phyloP scores from a whole-genome alignment of 371 early-diverging fungal genomes.

The Mucor velutinosus region DNA sequence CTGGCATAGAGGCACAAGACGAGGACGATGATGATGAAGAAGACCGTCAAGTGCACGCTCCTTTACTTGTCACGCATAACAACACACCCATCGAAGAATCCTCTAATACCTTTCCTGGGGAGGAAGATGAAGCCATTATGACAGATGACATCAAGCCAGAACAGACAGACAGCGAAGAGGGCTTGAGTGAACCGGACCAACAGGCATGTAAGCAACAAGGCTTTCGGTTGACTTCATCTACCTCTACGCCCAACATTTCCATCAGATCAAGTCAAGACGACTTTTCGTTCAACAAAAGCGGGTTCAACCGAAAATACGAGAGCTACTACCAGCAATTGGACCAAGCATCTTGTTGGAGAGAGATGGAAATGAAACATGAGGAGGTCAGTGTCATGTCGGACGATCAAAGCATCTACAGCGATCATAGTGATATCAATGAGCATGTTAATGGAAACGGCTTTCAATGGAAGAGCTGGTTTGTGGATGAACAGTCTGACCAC shows the following conservation, averaged over 20 bases:
- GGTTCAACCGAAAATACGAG: constrained; percentile 8
- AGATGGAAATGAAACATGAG: background rate
- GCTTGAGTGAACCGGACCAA: background rate
- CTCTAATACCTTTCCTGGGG: background rate
- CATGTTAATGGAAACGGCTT: background rate
- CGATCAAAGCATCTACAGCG: background rate
- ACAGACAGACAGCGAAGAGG: background rate
- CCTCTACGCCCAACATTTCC: constrained; percentile 13
- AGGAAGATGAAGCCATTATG: constrained; percentile 8
- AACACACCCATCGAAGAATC: background rate
- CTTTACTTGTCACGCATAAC: constrained; percentile 19
- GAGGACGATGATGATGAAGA: constrained; percentile 3
- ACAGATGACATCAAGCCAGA: background rate
- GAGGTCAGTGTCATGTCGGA: background rate
- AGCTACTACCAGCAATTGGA: constrained; percentile 13
- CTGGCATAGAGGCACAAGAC: constrained; percentile 14
- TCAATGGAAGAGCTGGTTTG: constrained; percentile 30
- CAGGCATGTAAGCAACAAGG: background rate
- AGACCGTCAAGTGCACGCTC: constrained; percentile 20
- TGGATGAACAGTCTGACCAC: background rate
- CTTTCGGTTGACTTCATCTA: constrained; percentile 2
- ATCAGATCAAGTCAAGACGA: background rate
- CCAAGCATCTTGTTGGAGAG: constrained; percentile 19
- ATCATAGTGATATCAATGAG: background rate
- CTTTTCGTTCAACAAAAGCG: background rate